Evolutionary conservation across 768 basidiomycete species (phyloP).

Genomic region (Pisolithus tinctorius): DNA sequence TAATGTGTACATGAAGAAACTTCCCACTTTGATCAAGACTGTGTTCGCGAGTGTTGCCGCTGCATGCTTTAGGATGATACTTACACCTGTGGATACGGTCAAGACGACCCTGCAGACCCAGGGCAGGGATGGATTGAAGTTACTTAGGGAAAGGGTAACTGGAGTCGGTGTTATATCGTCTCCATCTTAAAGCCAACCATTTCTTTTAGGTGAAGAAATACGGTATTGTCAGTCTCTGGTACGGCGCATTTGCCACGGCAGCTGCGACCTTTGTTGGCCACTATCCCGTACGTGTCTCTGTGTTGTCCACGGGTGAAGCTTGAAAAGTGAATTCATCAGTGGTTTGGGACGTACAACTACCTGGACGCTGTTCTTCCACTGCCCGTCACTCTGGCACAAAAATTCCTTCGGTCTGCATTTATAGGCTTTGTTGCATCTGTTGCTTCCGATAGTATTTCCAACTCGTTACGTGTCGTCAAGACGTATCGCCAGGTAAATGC

Average conservation of each 20-base stretch:
- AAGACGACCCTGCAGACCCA: conserved; percentile 96
- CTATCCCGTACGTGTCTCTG: conserved; percentile 57
- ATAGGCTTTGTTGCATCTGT: conserved; percentile 89
- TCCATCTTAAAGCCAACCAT: background rate
- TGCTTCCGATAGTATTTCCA: conserved; percentile 78
- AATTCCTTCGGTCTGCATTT: conserved; percentile 73
- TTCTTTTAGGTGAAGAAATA: conserved; percentile 55
- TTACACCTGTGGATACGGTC: conserved; percentile 89
- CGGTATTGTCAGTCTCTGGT: conserved; percentile 79
- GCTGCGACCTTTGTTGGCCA: conserved; percentile 92
- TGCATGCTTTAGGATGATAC: conserved; percentile 81
- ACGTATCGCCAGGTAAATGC: conserved; percentile 92
- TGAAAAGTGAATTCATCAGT: conserved; percentile 31
- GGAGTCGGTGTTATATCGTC: background rate
- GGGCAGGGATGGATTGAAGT: conserved; percentile 58
- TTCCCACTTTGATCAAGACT: conserved; percentile 67
- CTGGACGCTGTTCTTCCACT: conserved; percentile 58
- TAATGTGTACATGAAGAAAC: conserved; percentile 59
- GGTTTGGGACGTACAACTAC: conserved; percentile 85
- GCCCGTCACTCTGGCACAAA: conserved; percentile 45
- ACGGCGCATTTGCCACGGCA: conserved; percentile 86
- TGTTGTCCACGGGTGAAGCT: background rate
- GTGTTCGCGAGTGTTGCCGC: conserved; percentile 73
- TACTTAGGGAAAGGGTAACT: conserved; percentile 61
- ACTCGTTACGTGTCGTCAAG: conserved; percentile 89